Conservation (phyloP, 2,329 filamentous ascomycete genomes). For the Phialemonium atrogriseum region DNA sequence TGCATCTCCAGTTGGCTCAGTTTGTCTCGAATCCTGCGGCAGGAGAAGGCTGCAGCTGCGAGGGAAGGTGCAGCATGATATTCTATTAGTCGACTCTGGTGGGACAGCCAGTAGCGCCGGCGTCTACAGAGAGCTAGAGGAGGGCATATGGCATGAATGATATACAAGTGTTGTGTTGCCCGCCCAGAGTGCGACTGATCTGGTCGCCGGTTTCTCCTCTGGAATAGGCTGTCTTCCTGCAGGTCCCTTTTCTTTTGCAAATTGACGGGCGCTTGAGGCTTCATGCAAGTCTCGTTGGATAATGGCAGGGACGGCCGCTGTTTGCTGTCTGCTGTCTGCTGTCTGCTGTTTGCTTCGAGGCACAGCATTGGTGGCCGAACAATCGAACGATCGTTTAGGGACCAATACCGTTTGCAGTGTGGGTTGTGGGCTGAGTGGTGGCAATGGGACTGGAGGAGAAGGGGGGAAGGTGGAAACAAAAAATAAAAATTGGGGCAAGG, state of each 20-base stretch:
- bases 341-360: constrained; percentile 2
- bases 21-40: background rate
- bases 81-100: background rate
- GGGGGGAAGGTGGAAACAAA: too few relatives aligned
- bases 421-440: too few relatives aligned
- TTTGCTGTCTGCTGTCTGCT: too few relatives aligned
- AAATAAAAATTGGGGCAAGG: constrained; percentile 5
- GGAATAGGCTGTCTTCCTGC: background rate
- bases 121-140: constrained; percentile 3
- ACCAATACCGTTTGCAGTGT: too few relatives aligned
- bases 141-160: constrained; percentile 14
- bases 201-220: too few relatives aligned
- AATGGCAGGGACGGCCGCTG: too few relatives aligned
- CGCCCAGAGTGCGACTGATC: background rate
- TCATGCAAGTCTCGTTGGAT: constrained; percentile 11
- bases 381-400: background rate
- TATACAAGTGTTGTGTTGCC: constrained; percentile 5
- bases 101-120: constrained; percentile 9
- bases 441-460: too few relatives aligned
- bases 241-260: constrained; percentile 1
- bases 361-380: constrained; percentile 2
- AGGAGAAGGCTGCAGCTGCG: background rate
- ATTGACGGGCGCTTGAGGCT: constrained; percentile 10
- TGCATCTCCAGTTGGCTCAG: background rate
- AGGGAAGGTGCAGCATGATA: background rate